Evolutionary conservation across 257 asterid species (phyloP).

Genomic region (Nicotiana undulata): DNA sequence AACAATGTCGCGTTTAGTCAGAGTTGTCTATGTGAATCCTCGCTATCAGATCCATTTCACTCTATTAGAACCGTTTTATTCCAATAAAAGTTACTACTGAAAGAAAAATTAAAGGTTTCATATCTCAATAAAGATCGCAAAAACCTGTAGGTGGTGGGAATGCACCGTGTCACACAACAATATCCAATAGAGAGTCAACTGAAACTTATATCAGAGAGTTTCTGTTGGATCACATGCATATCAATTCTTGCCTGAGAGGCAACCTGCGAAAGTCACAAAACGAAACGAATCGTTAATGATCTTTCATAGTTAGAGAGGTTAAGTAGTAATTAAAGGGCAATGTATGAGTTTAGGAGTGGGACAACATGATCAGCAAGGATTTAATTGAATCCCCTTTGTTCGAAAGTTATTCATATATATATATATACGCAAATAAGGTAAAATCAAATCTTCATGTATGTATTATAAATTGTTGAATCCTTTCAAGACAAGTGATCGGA

Average conservation of each 20-base stretch:
- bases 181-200: neutral
- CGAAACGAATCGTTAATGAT: neutral
- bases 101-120: neutral
- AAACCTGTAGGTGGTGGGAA: neutral
- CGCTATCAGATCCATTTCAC: neutral
- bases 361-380: neutral
- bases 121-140: neutral
- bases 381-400: neutral
- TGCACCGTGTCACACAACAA: neutral
- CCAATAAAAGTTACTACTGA: neutral
- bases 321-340: neutral
- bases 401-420: neutral
- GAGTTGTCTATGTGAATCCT: neutral
- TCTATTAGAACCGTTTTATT: neutral
- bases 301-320: neutral
- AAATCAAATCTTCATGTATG: no score
- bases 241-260: neutral
- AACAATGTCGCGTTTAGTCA: neutral
- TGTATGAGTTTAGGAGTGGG: neutral
- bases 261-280: slow-evolving; percentile 5
- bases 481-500: neutral
- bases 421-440: neutral
- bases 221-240: slow-evolving; percentile 2
- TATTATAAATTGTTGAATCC: neutral
- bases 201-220: neutral